Evolutionary conservation across 2,329 filamentous ascomycete genomes (phyloP), one percentile per base, ranked within the genome.

Genomic region (Curvularia hawaiiensis): DNA sequence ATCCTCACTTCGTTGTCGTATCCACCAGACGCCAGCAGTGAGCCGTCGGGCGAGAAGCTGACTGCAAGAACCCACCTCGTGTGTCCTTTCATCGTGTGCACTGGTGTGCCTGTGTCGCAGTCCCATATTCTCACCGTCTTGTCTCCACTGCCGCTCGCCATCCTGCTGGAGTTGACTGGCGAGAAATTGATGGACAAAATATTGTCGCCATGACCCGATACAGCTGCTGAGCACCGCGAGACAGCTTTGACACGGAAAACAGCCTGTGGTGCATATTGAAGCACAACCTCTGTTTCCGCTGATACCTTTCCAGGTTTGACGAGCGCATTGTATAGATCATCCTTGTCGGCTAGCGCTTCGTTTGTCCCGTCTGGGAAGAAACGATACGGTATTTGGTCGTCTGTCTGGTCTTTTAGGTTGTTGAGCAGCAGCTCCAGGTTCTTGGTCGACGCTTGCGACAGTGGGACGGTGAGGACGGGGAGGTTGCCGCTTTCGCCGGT

Each of bases 111-210:
- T 0, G 92, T 97, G 69, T 97, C 91, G 48, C 92, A 93, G 70
- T 99, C 93, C 92, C 92, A 97, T 79, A 98, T 89, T 55, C 94
- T 83, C 0, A 93, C 94, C 1, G 93, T 97, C 66, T 90, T 90
- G 72, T 99, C 95, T 46, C 95, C 95, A 60, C 90, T 92, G 0
- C 94, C 95, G 1, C 91, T 97, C 0, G 92, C 93, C 76, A 97
- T 84, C 57, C 88, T 84, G 11, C 87, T 87, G 26, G 90, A 94
- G 7, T 85, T 87, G 38, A 85, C 84, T 0, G 94, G 94, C 0
- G 90, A 95, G 76, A 97, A 98, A 39, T 93, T 88, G 2, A 90
- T 89, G 30, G 90, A 86, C 22, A 98, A 82, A 66, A 98, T 98
- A 3, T 93, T 88, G 75, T 97, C 90, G 39, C 92, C 93, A 77